Percentiles rank a stretch among this genome's conserved stretches.
Conservation (phyloP, 2,329 filamentous ascomycete genomes). For the Boeremia exigua region DNA sequence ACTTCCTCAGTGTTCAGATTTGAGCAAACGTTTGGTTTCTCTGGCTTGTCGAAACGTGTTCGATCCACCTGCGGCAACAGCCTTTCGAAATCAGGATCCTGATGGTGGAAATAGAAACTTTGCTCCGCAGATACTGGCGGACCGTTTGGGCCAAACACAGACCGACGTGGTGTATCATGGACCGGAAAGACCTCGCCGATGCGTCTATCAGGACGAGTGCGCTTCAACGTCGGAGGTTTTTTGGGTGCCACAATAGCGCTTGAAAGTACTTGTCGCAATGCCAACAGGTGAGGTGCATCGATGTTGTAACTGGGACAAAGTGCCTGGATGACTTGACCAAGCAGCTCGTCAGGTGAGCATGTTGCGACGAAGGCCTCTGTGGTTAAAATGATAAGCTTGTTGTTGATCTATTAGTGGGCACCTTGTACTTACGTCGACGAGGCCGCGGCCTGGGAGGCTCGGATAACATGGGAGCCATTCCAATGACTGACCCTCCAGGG, state of each 20-base stretch:
- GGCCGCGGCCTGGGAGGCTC: not conserved
- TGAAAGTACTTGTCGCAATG: not conserved
- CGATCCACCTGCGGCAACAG: conserved; percentile 4
- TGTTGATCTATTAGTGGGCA: not conserved
- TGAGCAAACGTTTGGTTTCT: not conserved
- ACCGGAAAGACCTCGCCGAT: conserved; percentile 3
- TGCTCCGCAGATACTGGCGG: conserved; percentile 1
- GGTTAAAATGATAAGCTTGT: not conserved
- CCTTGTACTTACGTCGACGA: conserved; percentile 7
- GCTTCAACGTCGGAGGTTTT: conserved; percentile 1
- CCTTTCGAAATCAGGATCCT: conserved; percentile 4
- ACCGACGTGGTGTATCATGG: not conserved
- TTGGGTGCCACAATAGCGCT: not conserved
- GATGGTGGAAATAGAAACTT: conserved; percentile 14
- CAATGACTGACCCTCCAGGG: not conserved
- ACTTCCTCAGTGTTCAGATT: not conserved
- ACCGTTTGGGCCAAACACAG: not conserved
- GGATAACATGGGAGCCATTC: not conserved
- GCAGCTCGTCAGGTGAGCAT: conserved; percentile 8
- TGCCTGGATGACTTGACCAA: not conserved
- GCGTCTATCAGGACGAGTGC: conserved; percentile 13
- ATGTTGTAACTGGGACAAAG: conserved; percentile 3
- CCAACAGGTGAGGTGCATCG: not conserved
- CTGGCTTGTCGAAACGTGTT: conserved; percentile 2
- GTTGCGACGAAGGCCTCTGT: conserved; percentile 7